Conservation (phyloP, 2,329 filamentous ascomycete genomes). For the Eutypa lata region DNA sequence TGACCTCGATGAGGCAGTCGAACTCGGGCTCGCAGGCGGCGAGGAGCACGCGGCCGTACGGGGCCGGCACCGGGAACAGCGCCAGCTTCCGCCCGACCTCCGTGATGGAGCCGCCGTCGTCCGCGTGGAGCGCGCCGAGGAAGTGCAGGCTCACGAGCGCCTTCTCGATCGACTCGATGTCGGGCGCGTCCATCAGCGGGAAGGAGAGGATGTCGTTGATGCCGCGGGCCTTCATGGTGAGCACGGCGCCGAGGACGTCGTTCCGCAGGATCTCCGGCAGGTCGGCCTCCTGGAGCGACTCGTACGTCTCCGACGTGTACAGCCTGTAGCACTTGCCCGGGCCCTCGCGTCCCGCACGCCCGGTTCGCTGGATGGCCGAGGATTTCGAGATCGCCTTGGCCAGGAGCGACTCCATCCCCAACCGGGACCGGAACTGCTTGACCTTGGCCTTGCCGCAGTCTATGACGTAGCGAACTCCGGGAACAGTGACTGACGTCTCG, state of each 20-base stretch:
- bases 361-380: constrained; percentile 85
- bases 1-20: constrained; percentile 74
- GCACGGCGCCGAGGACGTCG: constrained; percentile 78
- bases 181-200: constrained; percentile 79
- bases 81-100: constrained; percentile 73
- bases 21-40: constrained; percentile 69
- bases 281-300: constrained; percentile 67
- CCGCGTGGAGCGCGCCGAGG: constrained; percentile 70
- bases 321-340: constrained; percentile 86
- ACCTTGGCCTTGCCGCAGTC: constrained; percentile 93
- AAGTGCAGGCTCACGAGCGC: constrained; percentile 77
- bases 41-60: constrained; percentile 77
- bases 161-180: constrained; percentile 73
- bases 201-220: constrained; percentile 80
- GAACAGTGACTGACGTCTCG: constrained; percentile 96
- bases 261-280: constrained; percentile 87
- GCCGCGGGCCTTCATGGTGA: constrained; percentile 92
- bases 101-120: constrained; percentile 72
- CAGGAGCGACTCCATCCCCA: constrained; percentile 87
- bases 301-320: constrained; percentile 78
- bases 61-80: constrained; percentile 76
- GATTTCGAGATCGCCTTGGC: constrained; percentile 90
- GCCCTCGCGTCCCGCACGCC: constrained; percentile 89
- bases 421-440: constrained; percentile 80
- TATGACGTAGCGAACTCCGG: constrained; percentile 86